Base-by-base conservation (phyloP, 345 rosid species). In the Citrus unshiu region DNA sequence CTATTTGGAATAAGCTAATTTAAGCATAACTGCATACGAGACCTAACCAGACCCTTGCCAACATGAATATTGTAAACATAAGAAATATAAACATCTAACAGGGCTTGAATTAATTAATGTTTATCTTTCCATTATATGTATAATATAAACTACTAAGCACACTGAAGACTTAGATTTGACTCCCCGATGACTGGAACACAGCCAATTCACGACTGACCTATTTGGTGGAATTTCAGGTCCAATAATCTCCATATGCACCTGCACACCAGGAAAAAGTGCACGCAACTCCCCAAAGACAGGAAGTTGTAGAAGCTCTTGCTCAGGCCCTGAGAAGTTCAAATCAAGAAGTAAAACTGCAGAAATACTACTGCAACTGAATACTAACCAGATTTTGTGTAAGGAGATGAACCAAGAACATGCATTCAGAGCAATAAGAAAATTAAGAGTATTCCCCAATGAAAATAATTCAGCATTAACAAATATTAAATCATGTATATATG, bases 221-320 rank as follows among this genome's bases (percentile, higher is more conserved):
- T 86, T 76, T 37, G 86, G 83, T 25, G 98, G 97, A 85, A 96
- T 82, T 18, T 89, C 93, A 57, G 99, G 99, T 82, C 99, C 98
- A 83, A 94, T 78, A 49, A 96, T 80, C 60, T 89, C 92, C 71
- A 96, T 75, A 35, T 81, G 81, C 78, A 94, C 82, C 68, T 35
- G 85, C 61, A 90, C 63, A 67, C 93, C 91, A 80, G 97, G 91
- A 83, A 96, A 91, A 78, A 96, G 93, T 2, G 98, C 90, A 73
- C 10, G 84, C 84, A 96, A 85, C 87, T 94, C 99, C 73, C 92
- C 90, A 75, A 96, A 92, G 71, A 84, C 95, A 86, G 92, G 81
- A 81, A 96, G 89, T 74, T 94, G 97, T 37, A 86, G 85, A 81
- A 96, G 97, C 87, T 96, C 98, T 77, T 89, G 94, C 85, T 94